Percentiles rank a stretch among this genome's conserved stretches.
Conservation (phyloP, 2,329 filamentous ascomycete species). For the Akanthomyces lecanii region DNA sequence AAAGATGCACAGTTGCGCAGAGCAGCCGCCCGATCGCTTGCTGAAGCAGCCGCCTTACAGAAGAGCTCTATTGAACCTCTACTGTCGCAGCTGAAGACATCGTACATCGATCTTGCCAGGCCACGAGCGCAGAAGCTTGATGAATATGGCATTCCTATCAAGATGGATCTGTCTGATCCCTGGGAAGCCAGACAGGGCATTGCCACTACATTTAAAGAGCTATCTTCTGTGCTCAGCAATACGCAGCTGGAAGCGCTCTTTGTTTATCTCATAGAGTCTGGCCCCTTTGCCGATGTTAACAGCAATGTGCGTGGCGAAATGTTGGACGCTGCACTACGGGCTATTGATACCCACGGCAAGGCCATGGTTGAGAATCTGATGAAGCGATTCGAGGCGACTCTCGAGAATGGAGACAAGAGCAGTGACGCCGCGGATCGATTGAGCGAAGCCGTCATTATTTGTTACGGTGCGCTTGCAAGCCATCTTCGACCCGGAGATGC, state of each 20-base stretch:
- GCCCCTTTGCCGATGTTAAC: conserved; percentile 81
- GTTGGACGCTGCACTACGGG: conserved; percentile 79
- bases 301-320: conserved; percentile 77
- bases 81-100: conserved; percentile 60
- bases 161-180: conserved; percentile 78
- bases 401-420: conserved; percentile 80
- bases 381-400: conserved; percentile 80
- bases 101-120: conserved; percentile 76
- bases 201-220: conserved; percentile 78
- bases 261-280: conserved; percentile 77
- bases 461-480: conserved; percentile 89
- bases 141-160: conserved; percentile 90
- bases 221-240: conserved; percentile 66
- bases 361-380: conserved; percentile 83
- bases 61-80: conserved; percentile 57
- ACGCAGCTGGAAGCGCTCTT: conserved; percentile 73
- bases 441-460: conserved; percentile 95
- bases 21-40: conserved; percentile 76
- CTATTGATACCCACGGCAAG: conserved; percentile 79
- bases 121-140: conserved; percentile 80
- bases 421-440: conserved; percentile 81
- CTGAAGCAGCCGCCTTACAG: conserved; percentile 64
- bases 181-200: conserved; percentile 92
- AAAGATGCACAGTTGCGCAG: conserved; percentile 77
- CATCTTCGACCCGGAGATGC: conserved; percentile 82